Evolutionary conservation across 441 rosid genomes (phyloP), one percentile per base, ranked within the genome.

Genomic region (Pelargonium cotyledonis): DNA sequence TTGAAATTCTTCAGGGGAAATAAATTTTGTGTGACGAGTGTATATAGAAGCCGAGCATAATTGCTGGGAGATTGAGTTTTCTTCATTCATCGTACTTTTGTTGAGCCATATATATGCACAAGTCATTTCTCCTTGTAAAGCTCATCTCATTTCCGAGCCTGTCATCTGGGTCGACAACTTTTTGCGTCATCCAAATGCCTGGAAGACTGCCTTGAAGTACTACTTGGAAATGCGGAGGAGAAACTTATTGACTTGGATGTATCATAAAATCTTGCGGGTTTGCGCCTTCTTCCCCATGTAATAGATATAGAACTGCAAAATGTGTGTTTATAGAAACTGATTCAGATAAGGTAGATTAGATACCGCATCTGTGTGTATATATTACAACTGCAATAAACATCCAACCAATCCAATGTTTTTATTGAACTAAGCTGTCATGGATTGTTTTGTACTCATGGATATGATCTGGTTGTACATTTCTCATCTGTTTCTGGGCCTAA

Each of bases 1-100:
- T 74, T 47, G 71, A 58, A 69, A 41, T 69, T 63, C 69, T 64
- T 65, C 44, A 81, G 76, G 85, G 86, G 71, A 78, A 78, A 68
- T 58, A 38, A 29, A 4, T 46, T 66, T 73, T 78, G 65, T 60
- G 69, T 69, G 70, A 76, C 69, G 78, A 69, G 70, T 76, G 80
- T 80, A 67, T 61, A 77, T 74, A 77, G 75, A 77, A 73, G 80
- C 80, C 74, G 66, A 61, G 75, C 63, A 67, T 67, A 72, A 69
- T 73, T 62, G 65, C 53, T 66, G 75, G 77, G 67, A 5, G 76
- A 63, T 69, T 57, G 77, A 73, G 77, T 69, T 76, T 70, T 57
- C 14, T 61, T 49, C 64, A 73, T 74, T 70, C 76, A 35, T 35
- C 38, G 38, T 4, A 35, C 38, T 68, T 72, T 68, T 10, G 66